Evolutionary conservation across 768 basidiomycete species (phyloP).

Genomic region (Mycena alexandri): DNA sequence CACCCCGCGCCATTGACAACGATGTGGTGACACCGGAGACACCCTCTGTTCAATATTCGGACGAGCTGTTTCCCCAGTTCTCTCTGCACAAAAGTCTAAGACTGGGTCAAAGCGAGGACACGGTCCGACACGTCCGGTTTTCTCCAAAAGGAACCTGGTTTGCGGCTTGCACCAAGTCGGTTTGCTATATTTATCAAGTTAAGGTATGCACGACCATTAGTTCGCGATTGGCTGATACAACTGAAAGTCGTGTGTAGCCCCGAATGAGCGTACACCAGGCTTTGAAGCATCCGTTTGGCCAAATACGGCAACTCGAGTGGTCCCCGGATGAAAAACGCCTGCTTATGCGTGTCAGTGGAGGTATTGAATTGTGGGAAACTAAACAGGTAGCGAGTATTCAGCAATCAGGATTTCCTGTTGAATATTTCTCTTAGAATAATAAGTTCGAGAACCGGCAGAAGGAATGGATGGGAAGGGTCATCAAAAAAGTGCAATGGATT

Average conservation of each 20-base stretch:
- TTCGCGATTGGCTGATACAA: not conserved
- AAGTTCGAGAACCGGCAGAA: conserved; percentile 26
- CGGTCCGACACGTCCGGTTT: conserved; percentile 24
- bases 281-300: conserved; percentile 24
- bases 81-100: not conserved
- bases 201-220: not conserved
- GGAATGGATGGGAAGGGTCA: conserved; percentile 29
- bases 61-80: conserved; percentile 23
- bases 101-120: conserved; percentile 2
- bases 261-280: conserved; percentile 17
- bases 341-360: conserved; percentile 29
- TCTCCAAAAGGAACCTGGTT: conserved; percentile 27
- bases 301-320: conserved; percentile 26
- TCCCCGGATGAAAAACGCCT: conserved; percentile 26
- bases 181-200: conserved; percentile 26
- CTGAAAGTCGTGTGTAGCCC: conserved; percentile 9
- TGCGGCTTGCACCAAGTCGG: conserved; percentile 25
- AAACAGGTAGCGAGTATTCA: conserved; percentile 3
- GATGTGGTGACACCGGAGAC: not conserved
- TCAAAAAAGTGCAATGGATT: conserved; percentile 26
- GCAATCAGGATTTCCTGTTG: not conserved
- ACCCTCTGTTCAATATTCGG: conserved; percentile 14
- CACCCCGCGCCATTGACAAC: not conserved
- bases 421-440: not conserved
- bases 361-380: conserved; percentile 26